A percentile compares a stretch with the other conserved stretches of the same genome.
phyloP scores from a whole-genome alignment of 306 rosid species.

The Mimosa pudica region DNA sequence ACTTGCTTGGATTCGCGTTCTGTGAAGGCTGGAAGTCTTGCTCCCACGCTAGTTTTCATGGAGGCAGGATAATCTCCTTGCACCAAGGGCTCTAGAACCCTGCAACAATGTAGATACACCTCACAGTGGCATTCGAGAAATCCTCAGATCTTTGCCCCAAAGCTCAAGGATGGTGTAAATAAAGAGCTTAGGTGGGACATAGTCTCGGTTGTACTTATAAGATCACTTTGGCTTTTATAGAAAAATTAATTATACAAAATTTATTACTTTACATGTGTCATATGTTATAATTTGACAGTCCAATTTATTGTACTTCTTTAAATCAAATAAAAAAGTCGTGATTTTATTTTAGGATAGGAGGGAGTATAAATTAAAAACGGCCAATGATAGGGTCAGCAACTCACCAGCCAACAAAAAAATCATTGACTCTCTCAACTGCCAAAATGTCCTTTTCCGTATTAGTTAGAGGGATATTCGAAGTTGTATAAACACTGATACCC shows the following conservation, averaged over 20 bases:
- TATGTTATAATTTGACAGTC: too few species aligned
- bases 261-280: too few species aligned
- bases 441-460: constrained; percentile 46
- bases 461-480: constrained; percentile 45
- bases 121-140: background rate
- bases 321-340: too few species aligned
- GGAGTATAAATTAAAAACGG: background rate
- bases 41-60: constrained; percentile 59
- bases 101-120: constrained; percentile 23
- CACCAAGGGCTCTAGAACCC: constrained; percentile 70
- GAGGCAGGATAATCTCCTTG: constrained; percentile 65
- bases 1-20: constrained; percentile 50
- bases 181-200: background rate
- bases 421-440: constrained; percentile 49
- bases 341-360: too few species aligned
- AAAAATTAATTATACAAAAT: too few species aligned
- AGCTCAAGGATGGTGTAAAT: background rate
- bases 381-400: constrained; percentile 19
- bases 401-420: constrained; percentile 57
- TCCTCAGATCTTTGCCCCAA: background rate
- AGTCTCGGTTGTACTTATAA: too few species aligned
- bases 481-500: constrained; percentile 50
- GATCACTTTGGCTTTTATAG: too few species aligned
- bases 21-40: constrained; percentile 63
- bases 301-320: too few species aligned